Evolutionary conservation across 2,329 filamentous ascomycete species (phyloP), one percentile per base, ranked within the genome.

Genomic region (Chaetomium strumarium): DNA sequence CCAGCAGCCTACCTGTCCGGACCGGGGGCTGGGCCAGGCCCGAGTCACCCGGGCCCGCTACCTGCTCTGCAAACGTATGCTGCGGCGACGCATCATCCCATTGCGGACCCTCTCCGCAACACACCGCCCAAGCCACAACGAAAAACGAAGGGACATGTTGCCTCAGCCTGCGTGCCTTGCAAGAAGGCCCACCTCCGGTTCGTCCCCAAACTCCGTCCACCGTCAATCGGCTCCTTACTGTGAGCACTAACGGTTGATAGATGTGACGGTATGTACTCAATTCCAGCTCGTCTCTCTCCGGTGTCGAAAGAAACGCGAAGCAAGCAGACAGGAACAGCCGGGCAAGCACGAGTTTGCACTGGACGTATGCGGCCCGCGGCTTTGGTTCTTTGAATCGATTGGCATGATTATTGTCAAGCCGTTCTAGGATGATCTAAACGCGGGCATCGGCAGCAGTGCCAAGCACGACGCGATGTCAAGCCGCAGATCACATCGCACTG

Each of bases 141-240:
- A 59, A 86, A 85, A 67, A 84, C 85, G 6, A 90, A 90, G 66
- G 86, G 86, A 13, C 88, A 93, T 72, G 88, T 92, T 49, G 86
- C 87, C 46, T 91, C 87, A 34, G 88, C 88, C 24, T 93, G 88
- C 66, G 84, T 92, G 60, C 89, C 90, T 55, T 93, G 88, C 72
- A 92, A 92, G 67, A 84, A 83, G 68, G 88, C 88, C 36, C 88
- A 93, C 78, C 77, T 93, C 58, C 76, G 82, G 80, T 84, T 60
- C 40, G 62, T 63, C 46, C 24, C 24, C 24, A 24, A 4, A 38
- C 20, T 49, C 54, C 46, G 30, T 33, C 20, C n/a, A n/a, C 42
- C 43, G 12, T 34, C 46, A 20, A 49, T n/a, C 30, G 14, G 47
- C 12, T 37, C 31, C 39, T 39, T 55, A 54, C 39, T 40, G 40